Conservation (phyloP, 2,329 filamentous ascomycete species). For the Penicillium oxalicum region DNA sequence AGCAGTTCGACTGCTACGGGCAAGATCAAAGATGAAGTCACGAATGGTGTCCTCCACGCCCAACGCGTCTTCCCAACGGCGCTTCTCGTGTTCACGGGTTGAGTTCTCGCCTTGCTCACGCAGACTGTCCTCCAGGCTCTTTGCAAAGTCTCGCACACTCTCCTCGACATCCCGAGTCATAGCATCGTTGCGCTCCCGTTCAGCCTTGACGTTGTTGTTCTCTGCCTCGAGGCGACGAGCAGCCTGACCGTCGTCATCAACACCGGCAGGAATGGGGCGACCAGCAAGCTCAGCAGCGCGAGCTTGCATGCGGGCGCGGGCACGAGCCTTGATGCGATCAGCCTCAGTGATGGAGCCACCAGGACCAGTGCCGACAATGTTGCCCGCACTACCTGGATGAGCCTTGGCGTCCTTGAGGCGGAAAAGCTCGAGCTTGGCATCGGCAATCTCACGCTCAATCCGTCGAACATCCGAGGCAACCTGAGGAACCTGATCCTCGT, state of each 20-base stretch:
- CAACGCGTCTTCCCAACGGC: constrained; percentile 91
- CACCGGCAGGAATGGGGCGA: constrained; percentile 63
- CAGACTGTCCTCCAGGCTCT: constrained; percentile 76
- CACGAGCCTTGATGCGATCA: constrained; percentile 87
- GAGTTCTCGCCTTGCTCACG: constrained; percentile 73
- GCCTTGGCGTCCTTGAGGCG: constrained; percentile 88
- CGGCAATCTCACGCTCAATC: constrained; percentile 86
- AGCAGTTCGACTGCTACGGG: constrained; percentile 74
- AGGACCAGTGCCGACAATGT: constrained; percentile 86
- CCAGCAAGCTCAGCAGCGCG: constrained; percentile 88
- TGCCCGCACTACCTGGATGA: constrained; percentile 70
- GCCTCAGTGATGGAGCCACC: constrained; percentile 87
- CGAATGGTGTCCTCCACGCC: constrained; percentile 95
- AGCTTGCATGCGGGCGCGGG: constrained; percentile 98
- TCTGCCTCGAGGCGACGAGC: constrained; percentile 86
- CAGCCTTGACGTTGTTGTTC: constrained; percentile 69
- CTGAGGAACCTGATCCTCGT: constrained; percentile 85
- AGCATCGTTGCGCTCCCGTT: constrained; percentile 88
- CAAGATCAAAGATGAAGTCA: constrained; percentile 96
- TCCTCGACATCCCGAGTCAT: constrained; percentile 98
- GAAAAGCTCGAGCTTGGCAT: constrained; percentile 87
- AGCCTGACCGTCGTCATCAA: constrained; percentile 68
- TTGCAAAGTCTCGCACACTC: constrained; percentile 82
- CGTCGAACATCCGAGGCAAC: constrained; percentile 86
- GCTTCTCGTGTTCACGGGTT: constrained; percentile 78